phyloP scores from a whole-genome alignment of 768 basidiomycete genomes.

The Pisolithus tinctorius region DNA sequence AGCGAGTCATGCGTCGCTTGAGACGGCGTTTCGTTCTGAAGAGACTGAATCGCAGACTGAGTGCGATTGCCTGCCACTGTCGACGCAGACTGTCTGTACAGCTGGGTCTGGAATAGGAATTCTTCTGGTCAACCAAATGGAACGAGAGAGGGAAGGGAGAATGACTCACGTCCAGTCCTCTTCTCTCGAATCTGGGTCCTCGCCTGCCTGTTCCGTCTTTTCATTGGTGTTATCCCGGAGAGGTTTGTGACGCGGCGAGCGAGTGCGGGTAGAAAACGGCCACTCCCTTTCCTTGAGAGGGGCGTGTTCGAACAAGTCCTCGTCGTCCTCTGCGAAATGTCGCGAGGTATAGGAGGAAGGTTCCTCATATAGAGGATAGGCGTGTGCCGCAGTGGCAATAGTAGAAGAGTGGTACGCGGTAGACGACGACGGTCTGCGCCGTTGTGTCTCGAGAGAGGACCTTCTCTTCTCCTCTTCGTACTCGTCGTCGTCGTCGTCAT shows the following conservation, averaged over 20 bases:
- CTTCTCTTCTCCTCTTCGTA: slow-evolving; percentile 10
- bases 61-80: slow-evolving; percentile 55
- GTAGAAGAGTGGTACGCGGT: slow-evolving; percentile 13
- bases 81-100: slow-evolving; percentile 47
- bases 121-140: background rate
- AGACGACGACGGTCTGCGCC: slow-evolving; percentile 19
- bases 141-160: background rate
- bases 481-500: slow-evolving; percentile 16
- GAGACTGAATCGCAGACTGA: slow-evolving; percentile 50
- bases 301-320: slow-evolving; percentile 13
- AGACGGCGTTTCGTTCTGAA: slow-evolving; percentile 44
- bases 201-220: slow-evolving; percentile 6
- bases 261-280: slow-evolving; percentile 7
- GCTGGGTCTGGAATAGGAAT: slow-evolving; percentile 38
- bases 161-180: slow-evolving; percentile 30
- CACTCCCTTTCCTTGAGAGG: slow-evolving; percentile 24
- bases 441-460: slow-evolving; percentile 15
- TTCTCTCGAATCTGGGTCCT: slow-evolving; percentile 5
- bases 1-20: slow-evolving; percentile 22
- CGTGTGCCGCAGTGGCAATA: background rate
- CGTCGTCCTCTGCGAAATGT: slow-evolving; percentile 19
- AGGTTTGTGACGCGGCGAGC: slow-evolving; percentile 14
- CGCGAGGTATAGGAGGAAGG: slow-evolving; percentile 26
- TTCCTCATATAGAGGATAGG: slow-evolving; percentile 23
- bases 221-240: slow-evolving; percentile 12